phyloP scores from a whole-genome alignment of 805 yeast genomes.

The Nakazawaea wickerhamii region DNA sequence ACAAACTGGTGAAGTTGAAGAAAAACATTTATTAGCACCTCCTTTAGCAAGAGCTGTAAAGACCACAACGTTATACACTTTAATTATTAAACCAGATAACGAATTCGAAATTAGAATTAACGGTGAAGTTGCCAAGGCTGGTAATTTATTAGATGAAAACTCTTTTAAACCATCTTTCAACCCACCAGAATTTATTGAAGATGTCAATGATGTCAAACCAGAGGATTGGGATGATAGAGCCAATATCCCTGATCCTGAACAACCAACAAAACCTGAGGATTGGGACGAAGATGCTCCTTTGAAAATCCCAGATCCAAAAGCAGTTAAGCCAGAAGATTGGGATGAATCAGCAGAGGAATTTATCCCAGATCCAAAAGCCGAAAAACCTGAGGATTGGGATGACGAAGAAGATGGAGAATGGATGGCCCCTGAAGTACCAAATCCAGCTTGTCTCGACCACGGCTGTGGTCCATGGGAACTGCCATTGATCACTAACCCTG shows the following conservation, averaged over 20 bases:
- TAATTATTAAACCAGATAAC: conserved; percentile 60
- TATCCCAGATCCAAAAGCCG: conserved; percentile 64
- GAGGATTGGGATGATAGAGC: conserved; percentile 75
- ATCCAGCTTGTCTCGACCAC: conserved; percentile 63
- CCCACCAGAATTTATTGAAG: conserved; percentile 62
- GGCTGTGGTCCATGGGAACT: conserved; percentile 85
- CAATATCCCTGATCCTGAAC: conserved; percentile 61
- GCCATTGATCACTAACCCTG: conserved; percentile 61
- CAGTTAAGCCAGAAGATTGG: conserved; percentile 75
- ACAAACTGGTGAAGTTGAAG: conserved; percentile 50
- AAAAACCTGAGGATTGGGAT: conserved; percentile 76
- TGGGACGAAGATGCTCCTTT: conserved; percentile 75
- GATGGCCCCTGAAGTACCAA: conserved; percentile 62
- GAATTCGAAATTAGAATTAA: conserved; percentile 77
- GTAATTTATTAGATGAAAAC: conserved; percentile 53
- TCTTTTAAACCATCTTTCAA: conserved; percentile 59
- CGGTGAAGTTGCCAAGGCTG: conserved; percentile 69
- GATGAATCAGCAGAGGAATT: conserved; percentile 53
- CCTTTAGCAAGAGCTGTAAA: conserved; percentile 60
- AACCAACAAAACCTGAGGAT: conserved; percentile 66
- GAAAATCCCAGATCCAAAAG: conserved; percentile 61
- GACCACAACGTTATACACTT: conserved; percentile 67
- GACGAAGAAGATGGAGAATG: conserved; percentile 88
- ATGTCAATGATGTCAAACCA: conserved; percentile 58
- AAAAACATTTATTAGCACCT: conserved; percentile 61